phyloP scores from a whole-genome alignment of 2,329 filamentous ascomycete genomes.

The Cytospora piceae region DNA sequence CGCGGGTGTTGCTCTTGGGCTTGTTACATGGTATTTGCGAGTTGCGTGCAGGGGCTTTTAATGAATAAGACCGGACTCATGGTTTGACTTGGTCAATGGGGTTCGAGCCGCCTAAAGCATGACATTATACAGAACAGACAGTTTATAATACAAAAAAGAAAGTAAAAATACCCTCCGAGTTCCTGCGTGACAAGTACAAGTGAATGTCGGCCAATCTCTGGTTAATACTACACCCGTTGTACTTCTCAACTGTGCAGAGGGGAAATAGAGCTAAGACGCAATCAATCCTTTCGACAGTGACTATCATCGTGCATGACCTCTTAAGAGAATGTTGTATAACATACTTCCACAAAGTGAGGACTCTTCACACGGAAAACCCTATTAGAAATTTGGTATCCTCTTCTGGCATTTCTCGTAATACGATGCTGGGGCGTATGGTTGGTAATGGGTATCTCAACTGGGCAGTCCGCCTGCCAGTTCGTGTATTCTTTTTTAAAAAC shows the following conservation, averaged over 20 bases:
- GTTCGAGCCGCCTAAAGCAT: conserved; percentile 23
- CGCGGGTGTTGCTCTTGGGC: background rate
- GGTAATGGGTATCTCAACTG: conserved; percentile 16
- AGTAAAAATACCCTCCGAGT: conserved; percentile 13
- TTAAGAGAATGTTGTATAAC: too few relatives aligned
- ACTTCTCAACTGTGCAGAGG: too few relatives aligned
- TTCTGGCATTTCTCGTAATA: background rate
- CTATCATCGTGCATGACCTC: too few relatives aligned
- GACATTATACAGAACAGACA: conserved; percentile 25
- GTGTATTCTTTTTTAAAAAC: background rate
- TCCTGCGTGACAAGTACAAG: background rate
- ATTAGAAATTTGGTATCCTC: background rate
- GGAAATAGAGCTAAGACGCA: too few relatives aligned
- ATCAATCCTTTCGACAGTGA: too few relatives aligned
- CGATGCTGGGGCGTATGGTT: background rate
- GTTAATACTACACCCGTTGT: too few relatives aligned
- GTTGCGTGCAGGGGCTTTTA: conserved; percentile 15
- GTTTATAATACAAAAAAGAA: conserved; percentile 25
- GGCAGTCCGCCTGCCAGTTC: conserved; percentile 5
- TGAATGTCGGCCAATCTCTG: background rate
- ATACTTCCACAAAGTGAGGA: too few relatives aligned
- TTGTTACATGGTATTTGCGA: conserved; percentile 15
- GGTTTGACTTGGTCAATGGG: conserved; percentile 7
- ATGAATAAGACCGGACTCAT: background rate
- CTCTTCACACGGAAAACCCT: too few relatives aligned